Evolutionary conservation across 2,329 filamentous ascomycete genomes (phyloP).

Genomic region (Akanthomyces dipterigenus): DNA sequence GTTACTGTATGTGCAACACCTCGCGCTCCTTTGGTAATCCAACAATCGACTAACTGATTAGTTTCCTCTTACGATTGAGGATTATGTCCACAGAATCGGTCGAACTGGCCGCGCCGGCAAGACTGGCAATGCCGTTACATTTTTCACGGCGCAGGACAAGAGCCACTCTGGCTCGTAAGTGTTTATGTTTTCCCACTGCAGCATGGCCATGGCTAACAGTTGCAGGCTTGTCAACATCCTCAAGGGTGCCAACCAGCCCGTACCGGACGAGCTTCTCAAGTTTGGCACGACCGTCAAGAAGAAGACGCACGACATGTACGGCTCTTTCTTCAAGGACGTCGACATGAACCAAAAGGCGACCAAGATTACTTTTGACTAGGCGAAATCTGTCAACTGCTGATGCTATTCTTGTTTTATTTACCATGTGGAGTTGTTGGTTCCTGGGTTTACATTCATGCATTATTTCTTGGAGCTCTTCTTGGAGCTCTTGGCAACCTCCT

Average conservation of each 20-base stretch:
- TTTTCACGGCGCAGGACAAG: slow-evolving; percentile 96
- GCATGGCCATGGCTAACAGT: slow-evolving; percentile 14
- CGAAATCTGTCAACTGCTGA: not conserved
- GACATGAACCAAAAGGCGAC: slow-evolving; percentile 77
- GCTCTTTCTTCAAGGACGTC: slow-evolving; percentile 89
- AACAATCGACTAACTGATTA: slow-evolving; percentile 24
- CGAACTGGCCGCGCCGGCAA: slow-evolving; percentile 91
- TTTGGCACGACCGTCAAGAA: slow-evolving; percentile 98
- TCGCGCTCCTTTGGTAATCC: not conserved
- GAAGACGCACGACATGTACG: slow-evolving; percentile 93
- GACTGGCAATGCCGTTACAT: slow-evolving; percentile 78
- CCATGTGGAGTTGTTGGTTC: not conserved
- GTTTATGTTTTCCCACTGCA: slow-evolving; percentile 11
- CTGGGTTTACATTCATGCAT: not conserved
- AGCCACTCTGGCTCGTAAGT: slow-evolving; percentile 79
- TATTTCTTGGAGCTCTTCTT: slow-evolving; percentile 1
- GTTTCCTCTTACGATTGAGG: slow-evolving; percentile 92
- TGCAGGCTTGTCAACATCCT: slow-evolving; percentile 84
- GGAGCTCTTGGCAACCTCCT: not conserved
- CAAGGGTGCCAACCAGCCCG: slow-evolving; percentile 82
- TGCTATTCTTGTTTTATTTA: slow-evolving; percentile 2
- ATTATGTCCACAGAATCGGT: slow-evolving; percentile 96
- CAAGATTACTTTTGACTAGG: slow-evolving; percentile 82
- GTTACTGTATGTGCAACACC: slow-evolving; percentile 53
- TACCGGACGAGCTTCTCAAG: slow-evolving; percentile 86